These are phyloP conservation scores for Aspergillus amoenus DNA, from an alignment of 2,329 filamentous ascomycete species.

Conservation along the genomic window DNA sequence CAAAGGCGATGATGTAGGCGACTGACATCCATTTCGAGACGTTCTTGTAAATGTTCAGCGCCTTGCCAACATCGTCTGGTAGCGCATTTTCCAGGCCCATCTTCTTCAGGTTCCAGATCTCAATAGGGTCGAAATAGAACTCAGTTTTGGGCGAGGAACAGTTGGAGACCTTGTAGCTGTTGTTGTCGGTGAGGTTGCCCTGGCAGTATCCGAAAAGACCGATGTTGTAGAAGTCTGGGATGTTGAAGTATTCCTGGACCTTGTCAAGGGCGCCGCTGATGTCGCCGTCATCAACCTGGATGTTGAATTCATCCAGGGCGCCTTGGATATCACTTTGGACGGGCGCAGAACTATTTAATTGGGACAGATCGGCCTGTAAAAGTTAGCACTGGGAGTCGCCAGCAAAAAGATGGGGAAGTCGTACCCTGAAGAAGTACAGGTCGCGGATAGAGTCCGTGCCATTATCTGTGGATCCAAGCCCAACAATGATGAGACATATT, in stretches of 20 bases:
- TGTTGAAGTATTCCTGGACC: conserved; percentile 50
- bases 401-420: neutral
- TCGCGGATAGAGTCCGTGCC: conserved; percentile 47
- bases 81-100: conserved; percentile 61
- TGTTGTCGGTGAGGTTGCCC: conserved; percentile 55
- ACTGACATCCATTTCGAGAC: conserved; percentile 81
- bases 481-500: conserved; percentile 62
- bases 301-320: conserved; percentile 34
- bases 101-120: conserved; percentile 62
- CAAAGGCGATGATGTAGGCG: conserved; percentile 72
- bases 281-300: conserved; percentile 38
- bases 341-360: conserved; percentile 55
- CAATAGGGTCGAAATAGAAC: conserved; percentile 74
- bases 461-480: conserved; percentile 57
- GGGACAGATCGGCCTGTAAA: conserved; percentile 56
- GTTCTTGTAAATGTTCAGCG: conserved; percentile 70
- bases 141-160: conserved; percentile 72
- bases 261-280: conserved; percentile 38
- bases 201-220: conserved; percentile 86
- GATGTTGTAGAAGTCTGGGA: conserved; percentile 77
- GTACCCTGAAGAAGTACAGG: conserved; percentile 57
- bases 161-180: conserved; percentile 50
- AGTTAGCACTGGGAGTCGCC: conserved; percentile 8
- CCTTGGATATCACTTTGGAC: conserved; percentile 28
- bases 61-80: conserved; percentile 64